phyloP scores from a whole-genome alignment of 2,329 filamentous ascomycete species.

The Botryosphaeria dothidea region DNA sequence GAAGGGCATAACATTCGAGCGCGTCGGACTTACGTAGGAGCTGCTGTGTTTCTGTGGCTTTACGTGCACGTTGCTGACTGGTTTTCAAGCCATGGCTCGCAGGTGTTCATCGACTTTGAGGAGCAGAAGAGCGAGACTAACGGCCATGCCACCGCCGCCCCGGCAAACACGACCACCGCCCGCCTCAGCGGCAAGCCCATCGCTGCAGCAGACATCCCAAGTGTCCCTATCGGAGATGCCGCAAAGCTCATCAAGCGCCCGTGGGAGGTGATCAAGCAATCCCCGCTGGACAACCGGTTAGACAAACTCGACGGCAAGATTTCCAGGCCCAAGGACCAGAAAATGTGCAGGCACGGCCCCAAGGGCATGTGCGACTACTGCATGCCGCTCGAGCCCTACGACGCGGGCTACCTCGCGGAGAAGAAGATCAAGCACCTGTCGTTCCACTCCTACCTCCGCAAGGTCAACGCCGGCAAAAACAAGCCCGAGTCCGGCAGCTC shows the following conservation, averaged over 20 bases:
- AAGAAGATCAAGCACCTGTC: constrained; percentile 99
- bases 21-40: constrained; percentile 57
- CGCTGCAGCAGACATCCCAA: constrained; percentile 65
- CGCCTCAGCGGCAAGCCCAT: constrained; percentile 79
- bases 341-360: constrained; percentile 92
- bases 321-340: constrained; percentile 67
- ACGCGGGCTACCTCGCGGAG: constrained; percentile 82
- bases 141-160: constrained; percentile 49
- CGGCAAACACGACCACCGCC: constrained; percentile 29
- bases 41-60: constrained; percentile 24
- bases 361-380: constrained; percentile 99
- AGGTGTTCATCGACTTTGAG: constrained; percentile 83
- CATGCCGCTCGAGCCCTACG: constrained; percentile 93
- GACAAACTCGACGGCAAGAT: constrained; percentile 93
- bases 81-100: constrained; percentile 75
- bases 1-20: constrained; percentile 56
- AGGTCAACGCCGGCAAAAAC: constrained; percentile 95
- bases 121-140: constrained; percentile 51
- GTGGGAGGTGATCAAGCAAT: constrained; percentile 91
- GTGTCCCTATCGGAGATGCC: constrained; percentile 59
- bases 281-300: constrained; percentile 79
- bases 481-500: constrained; percentile 91
- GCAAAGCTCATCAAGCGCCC: constrained; percentile 74
- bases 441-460: constrained; percentile 91
- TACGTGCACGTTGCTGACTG: constrained; percentile 20